A percentile compares a stretch with the other conserved stretches of the same genome.
Conservation (phyloP, 768 basidiomycete species). For the Cystofilobasidium bisporidii region DNA sequence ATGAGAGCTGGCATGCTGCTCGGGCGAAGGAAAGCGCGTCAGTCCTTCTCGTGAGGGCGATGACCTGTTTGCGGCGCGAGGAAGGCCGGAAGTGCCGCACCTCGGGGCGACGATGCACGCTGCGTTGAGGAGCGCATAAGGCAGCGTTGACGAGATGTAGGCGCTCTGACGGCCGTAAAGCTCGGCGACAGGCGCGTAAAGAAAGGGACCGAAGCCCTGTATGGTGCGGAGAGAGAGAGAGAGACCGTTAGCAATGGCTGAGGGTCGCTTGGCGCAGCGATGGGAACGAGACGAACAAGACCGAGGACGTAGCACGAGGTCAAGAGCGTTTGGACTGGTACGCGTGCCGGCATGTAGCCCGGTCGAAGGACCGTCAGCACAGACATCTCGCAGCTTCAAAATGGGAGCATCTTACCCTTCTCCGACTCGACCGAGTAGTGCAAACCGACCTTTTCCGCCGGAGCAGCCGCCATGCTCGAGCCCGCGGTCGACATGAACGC, state of each 20-base stretch:
- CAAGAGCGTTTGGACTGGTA: constrained; percentile 3
- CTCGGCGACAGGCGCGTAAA: constrained; percentile 22
- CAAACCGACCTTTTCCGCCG: neutral
- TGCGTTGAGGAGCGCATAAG: constrained; percentile 20
- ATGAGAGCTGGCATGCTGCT: constrained; percentile 12
- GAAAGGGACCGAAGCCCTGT: constrained; percentile 16
- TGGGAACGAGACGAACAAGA: neutral
- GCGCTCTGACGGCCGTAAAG: constrained; percentile 21
- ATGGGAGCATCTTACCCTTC: neutral
- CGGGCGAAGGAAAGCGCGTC: neutral
- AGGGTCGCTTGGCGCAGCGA: too few species aligned
- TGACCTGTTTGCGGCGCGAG: too few species aligned
- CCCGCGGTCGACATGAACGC: constrained; percentile 10
- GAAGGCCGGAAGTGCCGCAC: neutral
- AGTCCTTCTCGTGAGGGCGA: too few species aligned
- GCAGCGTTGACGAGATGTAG: constrained; percentile 18
- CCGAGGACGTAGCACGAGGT: constrained; percentile 16
- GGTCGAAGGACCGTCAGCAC: neutral
- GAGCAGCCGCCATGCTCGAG: constrained; percentile 12
- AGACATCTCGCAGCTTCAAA: too few species aligned
- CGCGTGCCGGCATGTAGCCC: neutral
- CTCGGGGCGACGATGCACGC: constrained; percentile 12
- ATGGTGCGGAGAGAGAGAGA: neutral
- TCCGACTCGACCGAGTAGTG: neutral
- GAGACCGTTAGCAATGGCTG: neutral